These are phyloP conservation scores for Phialophora macrospora DNA, from an alignment of 2,329 filamentous ascomycete genomes.

Conservation along the genomic window DNA sequence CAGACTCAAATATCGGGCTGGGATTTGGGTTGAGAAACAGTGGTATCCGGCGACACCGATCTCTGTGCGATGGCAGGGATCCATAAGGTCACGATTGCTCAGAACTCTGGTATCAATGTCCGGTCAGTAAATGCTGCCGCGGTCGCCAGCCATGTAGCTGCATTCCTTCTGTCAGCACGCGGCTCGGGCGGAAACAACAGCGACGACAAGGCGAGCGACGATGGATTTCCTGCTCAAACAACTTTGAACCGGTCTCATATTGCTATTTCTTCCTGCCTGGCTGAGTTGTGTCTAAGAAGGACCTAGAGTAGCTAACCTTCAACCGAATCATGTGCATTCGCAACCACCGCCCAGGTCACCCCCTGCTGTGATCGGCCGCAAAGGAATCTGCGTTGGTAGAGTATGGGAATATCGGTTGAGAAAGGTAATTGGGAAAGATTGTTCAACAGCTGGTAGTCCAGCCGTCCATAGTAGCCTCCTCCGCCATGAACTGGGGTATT, in stretches of 20 bases:
- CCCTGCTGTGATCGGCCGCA: constrained; percentile 30
- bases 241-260: constrained; percentile 31
- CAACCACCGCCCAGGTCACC: constrained; percentile 30
- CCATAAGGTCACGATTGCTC: not conserved
- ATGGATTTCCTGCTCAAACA: constrained; percentile 9
- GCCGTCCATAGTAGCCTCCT: constrained; percentile 24
- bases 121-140: not conserved
- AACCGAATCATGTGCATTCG: constrained; percentile 19
- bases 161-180: not conserved
- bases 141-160: not conserved
- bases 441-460: constrained; percentile 25
- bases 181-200: not conserved
- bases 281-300: constrained; percentile 32
- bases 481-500: constrained; percentile 22
- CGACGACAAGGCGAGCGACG: not conserved
- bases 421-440: constrained; percentile 33
- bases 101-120: not conserved
- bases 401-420: constrained; percentile 28
- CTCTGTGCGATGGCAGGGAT: not conserved
- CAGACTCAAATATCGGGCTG: not conserved
- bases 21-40: not conserved
- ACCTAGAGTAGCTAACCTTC: constrained; percentile 28
- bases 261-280: constrained; percentile 31
- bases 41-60: not conserved
- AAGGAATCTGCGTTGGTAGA: constrained; percentile 26